Conservation (phyloP, 352 stramenopile genomes). For the Phytopythium vexans region DNA sequence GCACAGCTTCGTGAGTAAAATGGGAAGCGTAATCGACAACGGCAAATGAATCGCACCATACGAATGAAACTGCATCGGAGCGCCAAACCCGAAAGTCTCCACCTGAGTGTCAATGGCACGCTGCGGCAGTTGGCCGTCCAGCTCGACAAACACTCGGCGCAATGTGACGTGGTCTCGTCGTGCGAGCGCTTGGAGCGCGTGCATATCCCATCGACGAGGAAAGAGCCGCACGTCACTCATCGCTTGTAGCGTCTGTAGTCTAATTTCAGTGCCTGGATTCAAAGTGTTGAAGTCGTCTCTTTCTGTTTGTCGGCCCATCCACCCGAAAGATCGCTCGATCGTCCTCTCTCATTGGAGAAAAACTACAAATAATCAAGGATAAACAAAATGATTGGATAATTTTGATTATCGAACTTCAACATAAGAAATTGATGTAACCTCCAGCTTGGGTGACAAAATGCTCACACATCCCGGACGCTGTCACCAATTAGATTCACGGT, state of each 20-base stretch:
- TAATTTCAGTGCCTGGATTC: background rate
- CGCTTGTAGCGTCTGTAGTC: background rate
- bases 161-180: conserved; percentile 30
- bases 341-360: too few relatives aligned
- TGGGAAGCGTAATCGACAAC: background rate
- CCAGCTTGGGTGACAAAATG: too few relatives aligned
- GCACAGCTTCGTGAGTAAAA: background rate
- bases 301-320: background rate
- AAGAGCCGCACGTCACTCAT: conserved; percentile 26
- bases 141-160: conserved; percentile 31
- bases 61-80: conserved; percentile 43
- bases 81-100: conserved; percentile 36
- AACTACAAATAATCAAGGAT: too few relatives aligned
- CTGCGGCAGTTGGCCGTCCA: conserved; percentile 16
- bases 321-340: too few relatives aligned
- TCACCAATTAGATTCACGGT: too few relatives aligned
- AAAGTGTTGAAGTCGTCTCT: background rate
- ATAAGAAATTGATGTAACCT: too few relatives aligned
- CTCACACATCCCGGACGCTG: too few relatives aligned
- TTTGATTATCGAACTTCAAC: too few relatives aligned
- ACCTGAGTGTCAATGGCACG: conserved; percentile 35
- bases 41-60: conserved; percentile 27
- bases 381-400: too few relatives aligned
- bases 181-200: conserved; percentile 41
- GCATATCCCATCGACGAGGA: conserved; percentile 54